Evolutionary conservation across 805 yeast species (phyloP).

Genomic region (Metschnikowia similis): DNA sequence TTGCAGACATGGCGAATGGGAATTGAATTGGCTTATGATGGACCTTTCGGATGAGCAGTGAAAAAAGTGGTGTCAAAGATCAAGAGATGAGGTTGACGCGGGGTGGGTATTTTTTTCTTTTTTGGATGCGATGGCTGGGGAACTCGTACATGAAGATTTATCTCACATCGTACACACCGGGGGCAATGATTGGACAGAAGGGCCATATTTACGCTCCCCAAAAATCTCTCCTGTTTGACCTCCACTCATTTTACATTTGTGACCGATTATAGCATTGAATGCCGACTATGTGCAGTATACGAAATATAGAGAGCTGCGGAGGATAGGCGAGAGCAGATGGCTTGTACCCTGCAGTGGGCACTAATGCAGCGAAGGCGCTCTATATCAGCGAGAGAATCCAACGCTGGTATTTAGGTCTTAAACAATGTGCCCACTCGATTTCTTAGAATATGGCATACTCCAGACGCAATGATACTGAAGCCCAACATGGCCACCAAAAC

Average conservation of each 20-base stretch:
- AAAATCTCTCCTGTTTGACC: neutral
- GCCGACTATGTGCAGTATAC: neutral
- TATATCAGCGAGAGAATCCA: neutral
- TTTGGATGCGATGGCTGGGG: constrained; percentile 3
- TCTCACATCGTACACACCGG: neutral
- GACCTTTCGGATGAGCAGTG: neutral
- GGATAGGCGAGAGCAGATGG: neutral
- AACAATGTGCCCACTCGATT: constrained; percentile 22
- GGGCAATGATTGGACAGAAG: no score
- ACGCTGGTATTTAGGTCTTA: neutral
- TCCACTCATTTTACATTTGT: no score
- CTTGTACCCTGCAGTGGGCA: neutral
- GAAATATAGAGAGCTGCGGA: neutral
- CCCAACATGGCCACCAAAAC: constrained; percentile 78
- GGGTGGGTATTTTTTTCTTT: neutral
- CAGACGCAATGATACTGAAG: constrained; percentile 52
- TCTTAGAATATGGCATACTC: constrained; percentile 30
- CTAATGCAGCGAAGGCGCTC: no score
- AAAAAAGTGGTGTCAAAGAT: neutral
- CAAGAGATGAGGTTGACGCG: constrained; percentile 1
- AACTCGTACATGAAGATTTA: neutral
- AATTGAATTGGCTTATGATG: neutral
- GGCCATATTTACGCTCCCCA: no score
- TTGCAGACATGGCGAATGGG: constrained; percentile 45
- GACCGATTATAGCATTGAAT: neutral